A percentile compares a stretch with the other conserved stretches of the same genome.
phyloP scores from a whole-genome alignment of 257 asterid species.

The Scutellaria galericulata region DNA sequence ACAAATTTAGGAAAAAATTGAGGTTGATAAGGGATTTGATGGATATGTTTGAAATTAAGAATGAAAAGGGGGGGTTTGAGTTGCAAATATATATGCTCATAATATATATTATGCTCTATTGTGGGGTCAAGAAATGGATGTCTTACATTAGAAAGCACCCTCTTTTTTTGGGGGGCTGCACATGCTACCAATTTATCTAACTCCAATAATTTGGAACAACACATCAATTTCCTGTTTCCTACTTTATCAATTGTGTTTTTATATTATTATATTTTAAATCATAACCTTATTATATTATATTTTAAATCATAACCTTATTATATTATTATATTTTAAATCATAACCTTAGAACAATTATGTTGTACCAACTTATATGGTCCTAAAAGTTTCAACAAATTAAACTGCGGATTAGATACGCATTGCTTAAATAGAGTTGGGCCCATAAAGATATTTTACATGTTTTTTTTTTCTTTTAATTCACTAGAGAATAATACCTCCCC shows the following conservation, averaged over 20 bases:
- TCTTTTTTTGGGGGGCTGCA: not conserved
- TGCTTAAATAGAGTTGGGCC: too few relatives aligned
- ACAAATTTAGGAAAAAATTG: constrained; percentile 22
- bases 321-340: not conserved
- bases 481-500: too few relatives aligned
- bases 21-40: constrained; percentile 26
- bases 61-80: constrained; percentile 18
- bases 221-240: constrained; percentile 15
- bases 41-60: constrained; percentile 15
- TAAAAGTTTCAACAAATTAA: too few relatives aligned
- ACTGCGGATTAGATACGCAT: too few relatives aligned
- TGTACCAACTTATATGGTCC: too few relatives aligned
- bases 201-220: constrained; percentile 23
- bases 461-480: too few relatives aligned
- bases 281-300: too few relatives aligned
- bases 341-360: too few relatives aligned
- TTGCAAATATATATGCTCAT: constrained; percentile 23
- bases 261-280: not conserved
- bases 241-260: constrained; percentile 5
- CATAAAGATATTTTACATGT: too few relatives aligned
- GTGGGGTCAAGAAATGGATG: constrained; percentile 36
- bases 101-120: constrained; percentile 15
- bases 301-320: too few relatives aligned
- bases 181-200: constrained; percentile 28
- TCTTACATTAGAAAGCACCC: constrained; percentile 11